Evolutionary conservation across 2,329 filamentous ascomycete genomes (phyloP), one percentile per base, ranked within the genome.

Genomic region (Pseudogymnoascus verrucosus): DNA sequence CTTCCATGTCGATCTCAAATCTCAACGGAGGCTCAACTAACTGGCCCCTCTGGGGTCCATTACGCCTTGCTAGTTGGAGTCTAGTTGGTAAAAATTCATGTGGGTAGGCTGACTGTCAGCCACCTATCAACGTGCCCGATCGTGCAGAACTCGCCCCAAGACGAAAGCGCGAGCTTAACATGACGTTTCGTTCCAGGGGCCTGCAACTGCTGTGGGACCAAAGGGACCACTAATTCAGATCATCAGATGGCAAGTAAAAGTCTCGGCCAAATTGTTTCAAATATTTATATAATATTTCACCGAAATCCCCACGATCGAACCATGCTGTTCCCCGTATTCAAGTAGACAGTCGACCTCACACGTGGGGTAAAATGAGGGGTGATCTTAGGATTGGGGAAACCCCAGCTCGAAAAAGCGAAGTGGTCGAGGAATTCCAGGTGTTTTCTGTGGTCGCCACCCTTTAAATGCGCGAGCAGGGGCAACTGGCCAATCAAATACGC

Each of bases 291-390:
- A 57, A 57, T 34, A 57, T 57, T 57, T 57, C 51, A 34, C 51
- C 51, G 26, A 57, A 10, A 57, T 34, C n/a, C 51, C 51, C 51
- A 57, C 51, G 51, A 57, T 57, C 4, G 10, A 19, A 19, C 51
- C 51, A 57, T 11, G 28, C 26, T 5, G 2, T 57, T 34, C 26
- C 51, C 51, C 51, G 51, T 57, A 57, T 57, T 51, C 12, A 57
- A 57, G 51, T 57, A 31, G 51, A 57, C 51, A 57, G 51, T 57
- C 51, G 5, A 57, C 51, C 51, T 57, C 86, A 90, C 70, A 82
- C 84, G 0, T 89, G 85, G 1, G 87, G 89, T 67, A 87, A 91
- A 11, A 69, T 91, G 54, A 87, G 89, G 67, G 28, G 28, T 31
- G 28, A 31, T 31, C 8, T 31, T 31, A 31, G 8, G 28, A 31